Evolutionary conservation across 2,329 filamentous ascomycete genomes (phyloP).

Genomic region (Ceratocystis cacaofunesta): DNA sequence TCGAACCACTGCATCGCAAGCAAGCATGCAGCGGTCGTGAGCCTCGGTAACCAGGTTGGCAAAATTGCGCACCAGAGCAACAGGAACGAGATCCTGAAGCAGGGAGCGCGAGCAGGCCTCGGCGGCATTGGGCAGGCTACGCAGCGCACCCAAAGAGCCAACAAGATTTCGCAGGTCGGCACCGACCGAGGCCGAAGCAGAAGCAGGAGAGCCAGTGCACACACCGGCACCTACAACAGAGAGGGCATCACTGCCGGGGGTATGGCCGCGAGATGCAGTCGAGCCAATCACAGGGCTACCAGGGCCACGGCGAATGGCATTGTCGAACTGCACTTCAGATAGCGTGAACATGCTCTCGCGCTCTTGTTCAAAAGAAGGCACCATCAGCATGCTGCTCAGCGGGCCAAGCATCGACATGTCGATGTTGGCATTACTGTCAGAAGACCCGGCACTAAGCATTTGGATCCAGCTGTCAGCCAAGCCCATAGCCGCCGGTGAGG

Average conservation of each 20-base stretch:
- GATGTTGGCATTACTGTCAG: constrained; percentile 23
- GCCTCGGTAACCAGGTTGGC: constrained; percentile 76
- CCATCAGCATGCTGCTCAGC: constrained; percentile 52
- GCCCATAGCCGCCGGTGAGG: constrained; percentile 9
- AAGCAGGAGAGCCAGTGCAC: constrained; percentile 25
- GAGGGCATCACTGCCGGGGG: neutral
- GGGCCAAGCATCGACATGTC: constrained; percentile 49
- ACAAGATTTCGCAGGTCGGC: constrained; percentile 15
- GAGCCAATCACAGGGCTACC: constrained; percentile 46
- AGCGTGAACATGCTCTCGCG: constrained; percentile 79
- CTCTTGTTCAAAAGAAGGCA: constrained; percentile 70
- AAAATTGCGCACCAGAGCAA: constrained; percentile 84
- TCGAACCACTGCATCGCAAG: neutral
- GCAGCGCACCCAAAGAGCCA: constrained; percentile 52
- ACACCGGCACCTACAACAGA: neutral
- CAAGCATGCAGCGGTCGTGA: constrained; percentile 24
- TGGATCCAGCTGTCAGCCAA: constrained; percentile 24
- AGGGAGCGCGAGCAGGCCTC: constrained; percentile 88
- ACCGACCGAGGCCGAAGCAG: neutral
- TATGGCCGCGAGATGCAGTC: constrained; percentile 21
- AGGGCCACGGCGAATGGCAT: constrained; percentile 34
- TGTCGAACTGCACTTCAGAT: constrained; percentile 72
- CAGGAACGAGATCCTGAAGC: constrained; percentile 85
- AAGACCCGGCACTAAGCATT: constrained; percentile 1
- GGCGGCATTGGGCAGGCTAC: constrained; percentile 55